These are phyloP conservation scores for Cystobasidiaceae sp. DNA, from an alignment of 1,284 basidiomycete genomes.

Conservation along the genomic window DNA sequence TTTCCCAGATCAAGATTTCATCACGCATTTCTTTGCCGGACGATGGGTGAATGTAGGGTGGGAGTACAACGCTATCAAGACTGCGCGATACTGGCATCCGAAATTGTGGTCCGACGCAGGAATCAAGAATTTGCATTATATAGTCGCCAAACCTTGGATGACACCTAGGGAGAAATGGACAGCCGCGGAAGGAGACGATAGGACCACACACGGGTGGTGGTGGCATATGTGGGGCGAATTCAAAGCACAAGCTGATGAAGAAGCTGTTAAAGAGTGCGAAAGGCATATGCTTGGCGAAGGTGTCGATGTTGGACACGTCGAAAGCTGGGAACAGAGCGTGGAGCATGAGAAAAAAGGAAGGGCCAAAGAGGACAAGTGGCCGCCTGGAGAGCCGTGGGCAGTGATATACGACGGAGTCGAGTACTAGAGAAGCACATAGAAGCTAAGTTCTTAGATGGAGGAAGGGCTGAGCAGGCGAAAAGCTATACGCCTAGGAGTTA, in stretches of 20 bases:
- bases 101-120: conserved; percentile 71
- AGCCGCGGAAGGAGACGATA: conserved; percentile 47
- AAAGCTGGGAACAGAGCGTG: conserved; percentile 50
- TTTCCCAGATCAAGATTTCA: conserved; percentile 90
- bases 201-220: conserved; percentile 45
- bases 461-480: too few species aligned
- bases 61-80: conserved; percentile 82
- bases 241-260: conserved; percentile 21
- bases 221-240: conserved; percentile 63
- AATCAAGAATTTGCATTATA: conserved; percentile 52
- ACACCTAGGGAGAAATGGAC: conserved; percentile 65
- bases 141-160: conserved; percentile 48
- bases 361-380: conserved; percentile 54
- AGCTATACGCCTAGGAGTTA: too few species aligned
- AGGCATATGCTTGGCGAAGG: conserved; percentile 24
- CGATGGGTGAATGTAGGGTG: conserved; percentile 57
- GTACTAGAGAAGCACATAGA: not conserved
- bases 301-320: conserved; percentile 12
- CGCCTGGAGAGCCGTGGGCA: conserved; percentile 24
- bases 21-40: conserved; percentile 71
- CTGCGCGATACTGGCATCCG: conserved; percentile 62
- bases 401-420: conserved; percentile 22
- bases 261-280: conserved; percentile 9
- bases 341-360: conserved; percentile 53
- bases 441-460: too few species aligned